Evolutionary conservation across 768 basidiomycete genomes (phyloP).

Genomic region (Sistotremastrum suecicum): DNA sequence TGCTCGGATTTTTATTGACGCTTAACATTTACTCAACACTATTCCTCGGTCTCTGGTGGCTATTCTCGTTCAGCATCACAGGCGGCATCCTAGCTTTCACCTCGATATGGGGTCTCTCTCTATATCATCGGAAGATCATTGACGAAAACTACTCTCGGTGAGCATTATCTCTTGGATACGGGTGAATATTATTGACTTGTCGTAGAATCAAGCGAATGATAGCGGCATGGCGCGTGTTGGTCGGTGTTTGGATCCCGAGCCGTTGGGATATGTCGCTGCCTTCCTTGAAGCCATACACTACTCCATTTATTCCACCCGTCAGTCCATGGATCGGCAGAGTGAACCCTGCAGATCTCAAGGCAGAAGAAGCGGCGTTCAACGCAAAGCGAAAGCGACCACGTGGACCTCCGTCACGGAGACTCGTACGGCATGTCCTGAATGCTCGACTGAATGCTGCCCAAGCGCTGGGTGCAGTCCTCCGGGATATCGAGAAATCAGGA

Average conservation of each 20-base stretch:
- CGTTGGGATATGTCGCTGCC: conserved; percentile 65
- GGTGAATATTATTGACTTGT: not conserved
- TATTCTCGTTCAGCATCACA: conserved; percentile 59
- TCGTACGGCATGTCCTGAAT: conserved; percentile 81
- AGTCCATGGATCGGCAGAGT: conserved; percentile 57
- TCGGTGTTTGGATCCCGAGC: conserved; percentile 87
- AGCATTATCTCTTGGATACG: not conserved
- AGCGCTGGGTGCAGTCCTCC: conserved; percentile 59
- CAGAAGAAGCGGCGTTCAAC: conserved; percentile 1
- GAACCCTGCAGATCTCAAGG: conserved; percentile 10
- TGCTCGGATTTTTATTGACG: conserved; percentile 62
- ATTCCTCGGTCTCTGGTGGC: conserved; percentile 77
- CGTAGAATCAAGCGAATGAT: conserved; percentile 70
- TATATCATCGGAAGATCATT: conserved; percentile 77
- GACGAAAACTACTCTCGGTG: conserved; percentile 44
- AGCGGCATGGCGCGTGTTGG: conserved; percentile 92
- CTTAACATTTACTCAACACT: conserved; percentile 66
- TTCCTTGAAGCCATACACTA: conserved; percentile 63
- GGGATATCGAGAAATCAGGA: conserved; percentile 34
- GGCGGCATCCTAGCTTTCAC: conserved; percentile 61
- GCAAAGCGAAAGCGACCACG: conserved; percentile 13
- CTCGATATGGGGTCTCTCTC: conserved; percentile 62
- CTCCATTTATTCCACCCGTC: conserved; percentile 47
- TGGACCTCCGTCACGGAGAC: conserved; percentile 61
- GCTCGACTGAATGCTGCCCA: conserved; percentile 75